phyloP scores from a whole-genome alignment of 2,329 filamentous ascomycete species.

The Kalmusia sp. region DNA sequence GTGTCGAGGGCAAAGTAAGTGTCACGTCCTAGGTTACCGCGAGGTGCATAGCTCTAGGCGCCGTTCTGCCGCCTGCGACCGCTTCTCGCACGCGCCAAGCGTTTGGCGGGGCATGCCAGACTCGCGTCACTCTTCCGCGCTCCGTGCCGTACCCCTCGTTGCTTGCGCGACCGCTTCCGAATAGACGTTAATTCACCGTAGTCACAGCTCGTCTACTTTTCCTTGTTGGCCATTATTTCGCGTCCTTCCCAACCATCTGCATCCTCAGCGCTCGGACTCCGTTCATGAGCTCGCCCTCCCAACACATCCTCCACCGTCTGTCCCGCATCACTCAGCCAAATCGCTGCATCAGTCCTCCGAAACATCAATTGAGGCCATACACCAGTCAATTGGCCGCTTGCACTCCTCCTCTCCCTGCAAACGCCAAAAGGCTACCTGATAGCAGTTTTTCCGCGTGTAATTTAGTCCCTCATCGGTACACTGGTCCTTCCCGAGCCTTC shows the following conservation, averaged over 20 bases:
- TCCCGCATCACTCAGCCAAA: conserved; percentile 31
- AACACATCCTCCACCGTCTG: conserved; percentile 12
- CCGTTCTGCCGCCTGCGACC: conserved; percentile 16
- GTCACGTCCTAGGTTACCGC: neutral
- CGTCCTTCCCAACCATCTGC: too few species aligned
- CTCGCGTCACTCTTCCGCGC: conserved; percentile 10
- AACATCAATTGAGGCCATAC: conserved; percentile 22
- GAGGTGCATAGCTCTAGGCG: conserved; percentile 8
- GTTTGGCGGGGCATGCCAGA: conserved; percentile 5
- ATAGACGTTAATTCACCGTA: neutral
- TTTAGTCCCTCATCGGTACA: neutral
- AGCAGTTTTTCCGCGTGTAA: neutral
- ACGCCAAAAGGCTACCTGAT: neutral
- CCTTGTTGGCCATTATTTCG: too few species aligned
- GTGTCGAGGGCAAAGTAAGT: neutral
- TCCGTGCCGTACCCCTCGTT: neutral
- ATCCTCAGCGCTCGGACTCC: neutral
- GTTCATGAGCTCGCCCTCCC: conserved; percentile 24
- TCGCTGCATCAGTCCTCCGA: conserved; percentile 38
- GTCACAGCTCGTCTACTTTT: too few species aligned
- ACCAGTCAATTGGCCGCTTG: conserved; percentile 21
- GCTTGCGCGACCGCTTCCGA: neutral
- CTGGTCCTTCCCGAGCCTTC: conserved; percentile 5
- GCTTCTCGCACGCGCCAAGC: conserved; percentile 1
- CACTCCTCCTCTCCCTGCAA: conserved; percentile 8